These are phyloP conservation scores for Naumovozyma castellii DNA, from an alignment of 805 yeast species.

Conservation along the genomic window DNA sequence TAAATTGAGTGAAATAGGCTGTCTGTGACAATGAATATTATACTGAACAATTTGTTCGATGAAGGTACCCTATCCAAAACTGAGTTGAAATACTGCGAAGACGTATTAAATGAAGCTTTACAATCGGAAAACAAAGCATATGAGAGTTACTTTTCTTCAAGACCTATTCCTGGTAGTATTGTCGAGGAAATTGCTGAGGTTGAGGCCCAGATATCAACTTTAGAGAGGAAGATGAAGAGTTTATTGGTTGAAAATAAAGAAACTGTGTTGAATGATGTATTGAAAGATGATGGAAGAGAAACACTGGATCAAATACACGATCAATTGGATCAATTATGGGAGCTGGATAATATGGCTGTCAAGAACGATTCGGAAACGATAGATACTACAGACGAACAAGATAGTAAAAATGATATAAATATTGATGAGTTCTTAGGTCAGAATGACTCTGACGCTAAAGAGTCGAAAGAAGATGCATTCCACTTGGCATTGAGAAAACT, in stretches of 20 bases:
- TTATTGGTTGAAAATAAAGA: conserved; percentile 30
- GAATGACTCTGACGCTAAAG: conserved; percentile 7
- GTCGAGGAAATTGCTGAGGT: conserved; percentile 69
- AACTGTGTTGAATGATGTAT: conserved; percentile 37
- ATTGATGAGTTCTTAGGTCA: conserved; percentile 14
- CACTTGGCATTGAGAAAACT: conserved; percentile 21
- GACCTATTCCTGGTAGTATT: conserved; percentile 27
- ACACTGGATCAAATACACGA: conserved; percentile 10
- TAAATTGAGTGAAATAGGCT: not conserved
- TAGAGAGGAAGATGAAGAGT: conserved; percentile 38
- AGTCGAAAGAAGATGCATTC: conserved; percentile 23
- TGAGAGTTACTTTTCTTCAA: conserved; percentile 35
- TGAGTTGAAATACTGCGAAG: conserved; percentile 27
- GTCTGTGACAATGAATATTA: conserved; percentile 16
- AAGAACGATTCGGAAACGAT: conserved; percentile 2
- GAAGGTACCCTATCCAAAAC: conserved; percentile 18
- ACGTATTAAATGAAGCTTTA: conserved; percentile 33
- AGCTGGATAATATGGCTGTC: conserved; percentile 18
- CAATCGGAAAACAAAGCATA: conserved; percentile 42
- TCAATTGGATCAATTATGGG: conserved; percentile 25
- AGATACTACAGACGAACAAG: conserved; percentile 1
- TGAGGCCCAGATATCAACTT: conserved; percentile 43
- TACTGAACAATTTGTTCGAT: conserved; percentile 32
- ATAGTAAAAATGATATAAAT: not conserved
- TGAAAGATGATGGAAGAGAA: conserved; percentile 16